These are phyloP conservation scores for Emmonsia crescens DNA, from an alignment of 2,329 filamentous ascomycete species.

Conservation along the genomic window DNA sequence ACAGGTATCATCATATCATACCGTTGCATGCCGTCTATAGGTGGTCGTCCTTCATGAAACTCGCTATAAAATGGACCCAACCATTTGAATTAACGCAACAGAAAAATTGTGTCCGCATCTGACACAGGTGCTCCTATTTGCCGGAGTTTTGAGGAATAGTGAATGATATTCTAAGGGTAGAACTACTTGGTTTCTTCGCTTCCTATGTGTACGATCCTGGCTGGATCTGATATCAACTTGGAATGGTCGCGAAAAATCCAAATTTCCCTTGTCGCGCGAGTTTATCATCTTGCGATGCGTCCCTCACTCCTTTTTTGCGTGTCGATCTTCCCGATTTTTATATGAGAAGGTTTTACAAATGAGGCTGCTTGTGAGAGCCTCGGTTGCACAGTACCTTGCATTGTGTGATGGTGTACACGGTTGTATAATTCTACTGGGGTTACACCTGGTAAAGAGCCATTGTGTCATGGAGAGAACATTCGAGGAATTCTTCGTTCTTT, in stretches of 20 bases:
- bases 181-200: neutral
- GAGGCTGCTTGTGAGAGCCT: neutral
- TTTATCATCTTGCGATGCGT: neutral
- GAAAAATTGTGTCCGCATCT: neutral
- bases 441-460: neutral
- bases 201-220: neutral
- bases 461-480: neutral
- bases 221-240: neutral
- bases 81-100: neutral
- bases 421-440: neutral
- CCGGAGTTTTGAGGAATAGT: neutral
- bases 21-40: neutral
- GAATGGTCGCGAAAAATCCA: neutral
- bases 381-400: slow-evolving; percentile 1
- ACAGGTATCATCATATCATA: neutral
- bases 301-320: neutral
- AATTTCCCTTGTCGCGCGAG: neutral
- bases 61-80: neutral
- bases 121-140: neutral
- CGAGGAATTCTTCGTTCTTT: neutral
- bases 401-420: neutral
- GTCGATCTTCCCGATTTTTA: neutral
- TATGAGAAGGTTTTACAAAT: neutral
- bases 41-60: neutral
- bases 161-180: neutral